A percentile compares a stretch with the other conserved stretches of the same genome.
phyloP scores from a whole-genome alignment of 345 rosid species.

The Punica granatum region DNA sequence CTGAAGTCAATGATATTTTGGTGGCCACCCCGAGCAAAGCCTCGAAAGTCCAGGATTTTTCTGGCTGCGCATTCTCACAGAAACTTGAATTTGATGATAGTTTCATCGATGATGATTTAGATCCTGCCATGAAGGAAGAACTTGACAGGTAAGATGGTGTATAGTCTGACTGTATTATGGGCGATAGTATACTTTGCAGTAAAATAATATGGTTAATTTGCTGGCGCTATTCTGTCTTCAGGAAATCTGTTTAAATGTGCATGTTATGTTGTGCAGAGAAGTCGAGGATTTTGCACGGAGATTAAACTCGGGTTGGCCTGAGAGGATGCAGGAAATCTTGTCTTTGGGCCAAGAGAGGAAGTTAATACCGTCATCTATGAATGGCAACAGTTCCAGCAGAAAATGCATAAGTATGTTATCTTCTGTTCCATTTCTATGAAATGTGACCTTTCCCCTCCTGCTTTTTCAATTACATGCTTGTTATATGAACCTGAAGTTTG shows the following conservation, averaged over 20 bases:
- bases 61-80: conserved; percentile 29
- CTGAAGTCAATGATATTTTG: conserved; percentile 27
- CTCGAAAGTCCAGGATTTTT: conserved; percentile 29
- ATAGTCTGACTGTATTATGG: neutral
- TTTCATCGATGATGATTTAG: conserved; percentile 68
- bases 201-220: neutral
- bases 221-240: neutral
- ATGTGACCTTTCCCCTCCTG: neutral
- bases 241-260: neutral
- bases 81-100: conserved; percentile 52
- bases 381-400: conserved; percentile 44
- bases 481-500: neutral
- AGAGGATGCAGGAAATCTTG: conserved; percentile 60
- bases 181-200: neutral
- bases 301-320: conserved; percentile 77
- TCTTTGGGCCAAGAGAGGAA: conserved; percentile 52
- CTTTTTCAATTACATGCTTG: neutral
- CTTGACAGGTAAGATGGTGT: conserved; percentile 52
- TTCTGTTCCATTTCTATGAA: neutral
- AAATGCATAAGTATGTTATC: conserved; percentile 43
- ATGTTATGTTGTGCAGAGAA: conserved; percentile 39
- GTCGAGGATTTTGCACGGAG: conserved; percentile 91
- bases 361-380: conserved; percentile 33
- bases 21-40: conserved; percentile 29
- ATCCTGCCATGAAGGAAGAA: conserved; percentile 74